Base-by-base conservation (phyloP, 2,329 filamentous ascomycete species). In the Sporothrix humicola region DNA sequence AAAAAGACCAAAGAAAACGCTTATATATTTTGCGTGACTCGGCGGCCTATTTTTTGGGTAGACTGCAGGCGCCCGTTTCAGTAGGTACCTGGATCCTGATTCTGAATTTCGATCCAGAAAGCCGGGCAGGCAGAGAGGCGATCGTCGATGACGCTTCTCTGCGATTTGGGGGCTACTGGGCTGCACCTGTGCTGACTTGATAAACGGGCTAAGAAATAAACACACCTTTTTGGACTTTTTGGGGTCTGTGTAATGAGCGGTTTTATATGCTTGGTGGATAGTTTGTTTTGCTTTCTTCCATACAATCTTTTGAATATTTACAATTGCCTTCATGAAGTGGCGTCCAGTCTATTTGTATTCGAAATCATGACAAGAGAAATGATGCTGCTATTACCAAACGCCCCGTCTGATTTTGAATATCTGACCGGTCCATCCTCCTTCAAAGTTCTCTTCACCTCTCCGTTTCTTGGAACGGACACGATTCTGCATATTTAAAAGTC, bases 81-180 rank as follows among this genome's bases (percentile, higher is more conserved):
- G 26, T 52, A 50, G 8, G 23, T 68, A 12, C 23, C 23, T 50
- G 46, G 46, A 50, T 68, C 48, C 26, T 20, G 9, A 52, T n/a
- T n/a, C 13, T 20, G 48, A n/a, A 31, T 7, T 44, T 66, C 65
- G 65, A 68, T 52, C 46, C 44, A 52, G 13, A 15, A 15, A 54
- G 48, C 26, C 15, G 17, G 17, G 9, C 17, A 12, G 65, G 48
- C 26, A 31, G 20, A 37, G 48, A 15, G 23, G 48, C 48, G 48
- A 69, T 69, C 66, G 66, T 69, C 48, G 48, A 69, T 54, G 66
- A 69, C 26, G 66, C 37, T 4, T 17, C 37, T 17, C 66, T 42
- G 17, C 26, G 66, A 54, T 52, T 26, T 54, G 66, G 7, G 15
- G 2, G 46, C 7, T 15, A 56, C 46, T 20, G 15, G 31, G 56